These are phyloP conservation scores for Volvox carteri DNA, from an alignment of 163 green algal genomes.

Conservation along the genomic window DNA sequence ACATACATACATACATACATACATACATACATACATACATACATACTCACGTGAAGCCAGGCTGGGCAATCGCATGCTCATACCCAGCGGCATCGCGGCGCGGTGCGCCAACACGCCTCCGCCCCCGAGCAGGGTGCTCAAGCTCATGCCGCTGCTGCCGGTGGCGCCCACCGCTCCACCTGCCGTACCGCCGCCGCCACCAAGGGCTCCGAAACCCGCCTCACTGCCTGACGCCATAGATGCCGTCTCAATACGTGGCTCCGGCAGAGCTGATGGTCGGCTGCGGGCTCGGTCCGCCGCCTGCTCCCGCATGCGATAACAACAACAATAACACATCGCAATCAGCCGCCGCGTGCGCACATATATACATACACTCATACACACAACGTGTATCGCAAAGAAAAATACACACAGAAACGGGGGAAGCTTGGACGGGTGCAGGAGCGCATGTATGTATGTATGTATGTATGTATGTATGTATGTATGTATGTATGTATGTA, in stretches of 20 bases:
- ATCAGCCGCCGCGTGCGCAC: no score
- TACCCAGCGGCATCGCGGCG: neutral
- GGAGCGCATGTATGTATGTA: no score
- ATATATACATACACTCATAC: no score
- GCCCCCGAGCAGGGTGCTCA: neutral
- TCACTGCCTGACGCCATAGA: slow-evolving; percentile 47
- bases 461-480: no score
- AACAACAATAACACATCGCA: no score
- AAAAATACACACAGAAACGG: no score
- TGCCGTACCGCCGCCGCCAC: neutral
- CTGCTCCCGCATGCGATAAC: no score
- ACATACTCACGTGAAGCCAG: slow-evolving; percentile 35
- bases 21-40: neutral
- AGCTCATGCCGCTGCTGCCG: neutral
- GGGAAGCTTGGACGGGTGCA: no score
- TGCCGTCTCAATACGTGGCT: slow-evolving; percentile 44
- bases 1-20: no score
- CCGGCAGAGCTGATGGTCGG: neutral
- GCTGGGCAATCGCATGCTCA: slow-evolving; percentile 27
- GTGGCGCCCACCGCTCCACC: neutral
- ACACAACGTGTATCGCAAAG: no score
- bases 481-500: no score
- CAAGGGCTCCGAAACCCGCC: slow-evolving; percentile 2
- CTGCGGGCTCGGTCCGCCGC: slow-evolving; percentile 38
- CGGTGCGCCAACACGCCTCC: slow-evolving; percentile 6